phyloP scores from a whole-genome alignment of 2,329 filamentous ascomycete genomes.

The Alternaria burnsii region DNA sequence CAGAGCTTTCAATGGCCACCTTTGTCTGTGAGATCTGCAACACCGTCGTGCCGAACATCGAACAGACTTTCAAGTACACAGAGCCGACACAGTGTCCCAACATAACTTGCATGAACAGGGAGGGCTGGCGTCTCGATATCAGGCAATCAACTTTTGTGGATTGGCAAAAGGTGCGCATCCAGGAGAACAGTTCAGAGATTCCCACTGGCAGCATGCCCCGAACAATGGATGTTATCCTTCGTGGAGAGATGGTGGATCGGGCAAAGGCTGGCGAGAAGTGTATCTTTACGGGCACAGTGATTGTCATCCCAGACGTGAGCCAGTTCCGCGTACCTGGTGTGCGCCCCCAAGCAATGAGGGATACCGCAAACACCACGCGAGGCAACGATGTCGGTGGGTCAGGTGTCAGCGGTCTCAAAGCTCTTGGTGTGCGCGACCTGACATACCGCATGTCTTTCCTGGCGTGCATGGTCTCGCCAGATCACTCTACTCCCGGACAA shows the following conservation, averaged over 20 bases:
- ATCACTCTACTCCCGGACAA: constrained; percentile 81
- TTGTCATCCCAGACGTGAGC: constrained; percentile 96
- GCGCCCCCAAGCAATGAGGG: constrained; percentile 81
- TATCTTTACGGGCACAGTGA: constrained; percentile 94
- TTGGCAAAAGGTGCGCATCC: constrained; percentile 98
- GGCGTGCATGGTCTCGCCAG: constrained; percentile 93
- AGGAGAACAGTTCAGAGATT: constrained; percentile 98
- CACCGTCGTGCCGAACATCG: constrained; percentile 84
- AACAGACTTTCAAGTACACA: constrained; percentile 97
- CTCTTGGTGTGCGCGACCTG: constrained; percentile 91
- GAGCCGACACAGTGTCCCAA: constrained; percentile 97
- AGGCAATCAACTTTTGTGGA: constrained; percentile 97
- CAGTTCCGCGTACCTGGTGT: constrained; percentile 90
- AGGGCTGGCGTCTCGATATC: constrained; percentile 97
- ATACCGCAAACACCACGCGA: constrained; percentile 76
- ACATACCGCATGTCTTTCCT: constrained; percentile 97
- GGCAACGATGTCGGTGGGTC: constrained; percentile 82
- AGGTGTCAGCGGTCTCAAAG: constrained; percentile 87
- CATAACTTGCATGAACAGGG: constrained; percentile 81
- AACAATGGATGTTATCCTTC: constrained; percentile 95
- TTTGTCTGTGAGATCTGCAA: constrained; percentile 92
- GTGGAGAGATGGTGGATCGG: constrained; percentile 96
- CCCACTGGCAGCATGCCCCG: constrained; percentile 98
- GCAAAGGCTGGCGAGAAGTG: constrained; percentile 98
- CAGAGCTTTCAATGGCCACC: constrained; percentile 89